Base-by-base conservation (phyloP, 2,329 filamentous ascomycete species). In the Claviceps fusiformis region DNA sequence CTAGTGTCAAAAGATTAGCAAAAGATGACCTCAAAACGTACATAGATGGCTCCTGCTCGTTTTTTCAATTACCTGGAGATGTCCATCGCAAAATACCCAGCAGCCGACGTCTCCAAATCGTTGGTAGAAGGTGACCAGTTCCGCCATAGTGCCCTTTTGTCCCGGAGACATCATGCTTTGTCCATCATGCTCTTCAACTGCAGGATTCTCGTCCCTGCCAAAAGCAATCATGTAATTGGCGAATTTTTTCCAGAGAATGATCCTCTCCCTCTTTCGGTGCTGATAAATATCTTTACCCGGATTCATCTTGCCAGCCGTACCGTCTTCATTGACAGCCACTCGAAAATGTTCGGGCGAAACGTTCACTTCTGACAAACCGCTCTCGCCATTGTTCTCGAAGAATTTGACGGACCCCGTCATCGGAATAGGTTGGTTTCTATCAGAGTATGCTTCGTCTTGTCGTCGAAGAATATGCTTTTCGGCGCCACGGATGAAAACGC, bases 81-180 rank as follows among this genome's bases (percentile, higher is more conserved):
- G 86, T 2, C 88, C 88, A 65, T 92, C 87, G 55, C 80, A 81
- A 63, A 92, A 92, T 52, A 83, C 82, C 87, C 87, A 91, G 68
- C 87, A 86, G 17, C 87, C 86, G 35, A 91, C 86, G 62, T 87
- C 87, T 47, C 87, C 87, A 57, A 89, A 85, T 50, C 87, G 78
- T 70, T 92, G 87, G 66, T 91, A 92, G 61, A 91, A 91, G 1
- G 83, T 87, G 48, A 91, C 85, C 52, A 90, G 72, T 59, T 83
- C 81, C 43, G 73, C 71, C 43, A 73, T 59, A 2, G 66, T 68
- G 43, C 66, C 69, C 57, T 67, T 70, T 50, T 65, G 62, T 8
- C 68, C 68, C n/a, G 69, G 68, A 8, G 67, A 60, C 62, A 72
- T 60, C 64, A 73, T 62, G 62, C 71, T 67, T 62, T 71, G 60